Evolutionary conservation across 2,329 filamentous ascomycete species (phyloP), one percentile per base, ranked within the genome.

Genomic region (Aspergillus novofumigatus): DNA sequence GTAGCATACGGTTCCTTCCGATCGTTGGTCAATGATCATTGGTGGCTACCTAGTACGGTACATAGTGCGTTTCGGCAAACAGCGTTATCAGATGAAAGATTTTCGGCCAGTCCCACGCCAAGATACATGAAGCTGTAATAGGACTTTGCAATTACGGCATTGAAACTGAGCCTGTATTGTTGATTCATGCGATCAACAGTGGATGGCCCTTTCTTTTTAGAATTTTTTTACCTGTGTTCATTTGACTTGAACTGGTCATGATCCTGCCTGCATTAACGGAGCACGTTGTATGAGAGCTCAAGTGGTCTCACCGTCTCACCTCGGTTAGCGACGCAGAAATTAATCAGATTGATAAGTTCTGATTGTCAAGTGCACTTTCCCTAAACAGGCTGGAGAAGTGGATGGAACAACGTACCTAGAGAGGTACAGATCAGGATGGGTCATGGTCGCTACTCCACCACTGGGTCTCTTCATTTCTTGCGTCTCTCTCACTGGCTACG

Each of bases 21-120:
- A 17, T 17, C 6, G 14, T 38, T 38, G 32, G 5, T 17, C 5
- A n/a, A 38, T 38, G 32, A 38, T 17, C 3, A 38, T 17, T 38
- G 32, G 32, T 38, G 14, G 3, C 32, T 32, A 32, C 10, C 3
- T 7, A 38, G 14, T 35, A 35, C 32, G 14, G 29, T 32, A 14
- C 4, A 11, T 5, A 14, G 28, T 35, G 14, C 11, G 11, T 14
- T 35, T 35, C 32, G 32, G 32, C 26, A 25, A 29, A 52, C 44
- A 53, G 52, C 52, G 56, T 60, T 60, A 60, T 60, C 58, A 58
- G 58, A 60, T 60, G 56, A 49, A 44, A 42, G 21, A 21, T 35
- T 35, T 51, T 23, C 52, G 48, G 41, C 51, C 32, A 23, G 54
- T 57, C 51, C 54, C 54, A 59, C 54, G 54, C 53, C 56, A 29